Evolutionary conservation across 2,329 filamentous ascomycete genomes (phyloP).

Genomic region (Paecilomyces formosus): DNA sequence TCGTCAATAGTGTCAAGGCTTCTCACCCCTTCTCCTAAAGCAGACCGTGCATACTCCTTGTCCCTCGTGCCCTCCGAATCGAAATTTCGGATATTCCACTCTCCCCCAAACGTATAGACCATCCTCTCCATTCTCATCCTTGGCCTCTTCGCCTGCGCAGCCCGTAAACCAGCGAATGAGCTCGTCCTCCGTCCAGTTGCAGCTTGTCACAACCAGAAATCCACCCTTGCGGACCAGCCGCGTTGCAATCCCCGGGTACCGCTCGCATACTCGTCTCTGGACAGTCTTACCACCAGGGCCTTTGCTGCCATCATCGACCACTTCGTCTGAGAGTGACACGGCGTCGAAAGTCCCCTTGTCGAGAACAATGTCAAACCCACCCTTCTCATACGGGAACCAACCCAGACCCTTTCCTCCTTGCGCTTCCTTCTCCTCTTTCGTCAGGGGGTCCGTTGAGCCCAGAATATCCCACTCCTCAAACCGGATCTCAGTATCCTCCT

Average conservation of each 20-base stretch:
- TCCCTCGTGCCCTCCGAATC: slow-evolving; percentile 10
- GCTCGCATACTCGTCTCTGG: slow-evolving; percentile 58
- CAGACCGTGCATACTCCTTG: slow-evolving; percentile 11
- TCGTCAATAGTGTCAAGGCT: background rate
- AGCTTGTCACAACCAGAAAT: slow-evolving; percentile 81
- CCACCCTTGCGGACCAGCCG: slow-evolving; percentile 63
- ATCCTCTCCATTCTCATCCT: slow-evolving; percentile 18
- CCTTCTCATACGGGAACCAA: slow-evolving; percentile 33
- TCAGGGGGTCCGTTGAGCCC: slow-evolving; percentile 21
- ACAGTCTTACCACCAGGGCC: slow-evolving; percentile 16
- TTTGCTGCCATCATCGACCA: slow-evolving; percentile 17
- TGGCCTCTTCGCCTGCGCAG: slow-evolving; percentile 13
- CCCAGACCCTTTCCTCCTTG: slow-evolving; percentile 11
- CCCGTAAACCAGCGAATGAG: slow-evolving; percentile 69
- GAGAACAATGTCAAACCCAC: slow-evolving; percentile 81
- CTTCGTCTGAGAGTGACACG: slow-evolving; percentile 57
- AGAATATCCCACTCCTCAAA: slow-evolving; percentile 63
- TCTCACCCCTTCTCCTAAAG: slow-evolving; percentile 3
- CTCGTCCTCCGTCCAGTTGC: slow-evolving; percentile 95
- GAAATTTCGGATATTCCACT: slow-evolving; percentile 74
- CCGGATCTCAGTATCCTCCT: slow-evolving; percentile 22
- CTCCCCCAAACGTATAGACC: slow-evolving; percentile 56
- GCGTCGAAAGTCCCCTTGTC: slow-evolving; percentile 99
- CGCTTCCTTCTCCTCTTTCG: slow-evolving; percentile 25
- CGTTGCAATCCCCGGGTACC: slow-evolving; percentile 64